These are phyloP conservation scores for Plectranthus barbatus DNA, from an alignment of 257 asterid genomes.

Conservation along the genomic window DNA sequence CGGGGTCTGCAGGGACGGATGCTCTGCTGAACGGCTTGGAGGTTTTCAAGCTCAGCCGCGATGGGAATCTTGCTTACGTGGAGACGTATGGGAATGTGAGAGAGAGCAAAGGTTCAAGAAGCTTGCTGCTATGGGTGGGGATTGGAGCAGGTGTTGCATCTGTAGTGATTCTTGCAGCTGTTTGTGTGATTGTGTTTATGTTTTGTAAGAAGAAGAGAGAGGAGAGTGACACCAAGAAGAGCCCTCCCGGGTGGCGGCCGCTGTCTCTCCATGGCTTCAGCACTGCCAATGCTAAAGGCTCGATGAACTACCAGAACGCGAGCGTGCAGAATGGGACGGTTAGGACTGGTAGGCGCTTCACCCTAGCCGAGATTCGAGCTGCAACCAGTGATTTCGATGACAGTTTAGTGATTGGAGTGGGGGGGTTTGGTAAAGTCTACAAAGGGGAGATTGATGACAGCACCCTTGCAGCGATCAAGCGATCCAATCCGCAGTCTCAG, in stretches of 20 bases:
- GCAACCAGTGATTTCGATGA: slow-evolving; percentile 70
- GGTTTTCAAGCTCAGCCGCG: slow-evolving; percentile 70
- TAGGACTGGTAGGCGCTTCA: slow-evolving; percentile 65
- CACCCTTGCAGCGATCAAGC: slow-evolving; percentile 56
- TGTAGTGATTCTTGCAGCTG: slow-evolving; percentile 37
- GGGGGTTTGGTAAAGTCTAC: slow-evolving; percentile 87
- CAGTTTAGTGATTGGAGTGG: slow-evolving; percentile 68
- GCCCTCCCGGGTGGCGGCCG: slow-evolving; percentile 58
- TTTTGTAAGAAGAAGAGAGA: slow-evolving; percentile 32
- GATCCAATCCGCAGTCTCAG: slow-evolving; percentile 83
- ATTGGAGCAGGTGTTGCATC: slow-evolving; percentile 60
- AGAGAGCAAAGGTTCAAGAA: slow-evolving; percentile 28
- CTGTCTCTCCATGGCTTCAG: slow-evolving; percentile 39
- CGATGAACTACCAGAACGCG: slow-evolving; percentile 16
- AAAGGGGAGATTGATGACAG: slow-evolving; percentile 61
- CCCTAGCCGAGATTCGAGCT: slow-evolving; percentile 52
- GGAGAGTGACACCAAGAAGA: slow-evolving; percentile 34
- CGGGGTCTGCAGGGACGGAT: slow-evolving; percentile 68
- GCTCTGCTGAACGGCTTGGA: slow-evolving; percentile 80
- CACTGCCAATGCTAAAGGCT: slow-evolving; percentile 36
- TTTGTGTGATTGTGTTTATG: slow-evolving; percentile 22
- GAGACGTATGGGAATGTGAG: slow-evolving; percentile 34
- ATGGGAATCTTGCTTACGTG: slow-evolving; percentile 59
- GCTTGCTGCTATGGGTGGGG: slow-evolving; percentile 48
- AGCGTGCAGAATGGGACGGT: slow-evolving; percentile 29